Base-by-base conservation (phyloP, 768 basidiomycete species). In the Hemileccinum rubropunctum region DNA sequence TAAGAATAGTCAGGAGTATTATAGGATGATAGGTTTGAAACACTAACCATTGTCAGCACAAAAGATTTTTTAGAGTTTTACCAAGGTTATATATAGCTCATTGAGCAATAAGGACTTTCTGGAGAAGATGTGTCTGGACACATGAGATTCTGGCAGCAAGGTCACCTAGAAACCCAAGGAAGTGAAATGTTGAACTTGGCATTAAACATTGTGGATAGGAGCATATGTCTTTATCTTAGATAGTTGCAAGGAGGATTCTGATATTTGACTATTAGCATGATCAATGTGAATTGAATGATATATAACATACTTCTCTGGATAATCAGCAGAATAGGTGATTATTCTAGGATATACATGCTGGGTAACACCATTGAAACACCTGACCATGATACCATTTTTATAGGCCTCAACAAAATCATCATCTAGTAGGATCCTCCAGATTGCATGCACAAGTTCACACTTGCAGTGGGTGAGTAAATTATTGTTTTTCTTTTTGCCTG, bases 381-480 rank as follows among this genome's bases (percentile, higher is more conserved):
- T 47, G 11, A 52, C 6, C 1, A 52, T 23, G 2, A 52, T 38
- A 14, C 45, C 21, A 34, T 52, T 26, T 2, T 39, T 8, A 13
- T 47, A 52, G 1, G 46, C 51, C 10, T 52, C 17, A 0, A 47
- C 11, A 12, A 52, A 52, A 0, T 47, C 15, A 1, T 42, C 42
- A 6, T 52, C 51, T 1, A 52, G n/a, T 9, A 52, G 12, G 12
- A 43, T 42, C 0, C 6, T 27, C 51, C 51, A 53, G 17, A 53
- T 6, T 0, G 47, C 47, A 18, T 53, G 52, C 2, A 53, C 1
- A 0, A 53, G 14, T 20, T 49, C 44, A 2, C 20, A 26, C 7
- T 49, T 48, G 33, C 52, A 53, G 17, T 53, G 50, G 0, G 39
- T n/a, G 1, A 52, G 11, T 1, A 52, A 8, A 32, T 52, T 28